Evolutionary conservation across 345 rosid species (phyloP).

Genomic region (Hibiscus trionum): DNA sequence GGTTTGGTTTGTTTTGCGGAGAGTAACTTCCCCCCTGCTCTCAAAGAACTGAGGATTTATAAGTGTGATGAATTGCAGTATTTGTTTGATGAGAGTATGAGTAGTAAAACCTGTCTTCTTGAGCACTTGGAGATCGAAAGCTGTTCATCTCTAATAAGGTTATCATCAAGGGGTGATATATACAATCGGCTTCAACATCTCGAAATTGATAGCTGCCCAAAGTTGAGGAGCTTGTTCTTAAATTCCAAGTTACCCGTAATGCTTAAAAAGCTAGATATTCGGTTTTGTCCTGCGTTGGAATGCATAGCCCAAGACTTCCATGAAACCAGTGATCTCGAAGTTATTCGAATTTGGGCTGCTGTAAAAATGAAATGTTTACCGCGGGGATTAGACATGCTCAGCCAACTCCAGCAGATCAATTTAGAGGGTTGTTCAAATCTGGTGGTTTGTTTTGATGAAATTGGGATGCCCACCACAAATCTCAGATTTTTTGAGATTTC

Average conservation of each 20-base stretch:
- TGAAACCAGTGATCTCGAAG: neutral
- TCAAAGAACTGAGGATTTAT: neutral
- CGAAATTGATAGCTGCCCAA: rapidly evolving
- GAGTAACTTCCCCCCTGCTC: neutral
- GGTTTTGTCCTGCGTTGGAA: neutral
- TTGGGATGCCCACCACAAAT: neutral
- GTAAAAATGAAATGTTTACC: neutral
- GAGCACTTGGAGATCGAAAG: neutral
- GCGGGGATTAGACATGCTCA: neutral
- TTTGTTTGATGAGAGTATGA: neutral
- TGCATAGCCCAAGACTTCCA: neutral
- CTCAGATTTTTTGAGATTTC: neutral
- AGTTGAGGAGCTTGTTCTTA: neutral
- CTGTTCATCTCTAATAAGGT: neutral
- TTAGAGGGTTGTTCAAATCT: neutral
- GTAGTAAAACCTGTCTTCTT: neutral
- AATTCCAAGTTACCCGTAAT: neutral
- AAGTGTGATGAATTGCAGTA: neutral
- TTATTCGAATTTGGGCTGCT: rapidly evolving
- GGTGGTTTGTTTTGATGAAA: neutral
- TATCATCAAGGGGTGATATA: neutral
- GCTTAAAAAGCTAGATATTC: neutral
- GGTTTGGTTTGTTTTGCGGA: neutral
- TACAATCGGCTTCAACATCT: neutral
- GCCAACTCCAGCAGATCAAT: neutral